These are phyloP conservation scores for Fusarium floridanum DNA, from an alignment of 2,329 filamentous ascomycete genomes.

Conservation along the genomic window DNA sequence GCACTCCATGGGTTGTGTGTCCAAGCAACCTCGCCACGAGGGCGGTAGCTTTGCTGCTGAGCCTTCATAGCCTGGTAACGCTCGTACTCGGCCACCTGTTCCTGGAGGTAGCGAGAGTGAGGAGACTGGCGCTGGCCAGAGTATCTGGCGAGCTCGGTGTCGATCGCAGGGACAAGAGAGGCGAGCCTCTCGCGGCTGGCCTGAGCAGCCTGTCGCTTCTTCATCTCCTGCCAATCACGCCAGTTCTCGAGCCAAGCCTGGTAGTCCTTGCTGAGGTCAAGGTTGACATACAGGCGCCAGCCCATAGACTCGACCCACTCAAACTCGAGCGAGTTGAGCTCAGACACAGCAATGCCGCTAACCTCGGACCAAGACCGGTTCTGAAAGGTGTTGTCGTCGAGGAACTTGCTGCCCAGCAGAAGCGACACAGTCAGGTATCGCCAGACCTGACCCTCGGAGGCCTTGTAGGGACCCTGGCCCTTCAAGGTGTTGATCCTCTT, in stretches of 20 bases:
- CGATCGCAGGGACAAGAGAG: constrained; percentile 62
- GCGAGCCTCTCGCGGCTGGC: constrained; percentile 64
- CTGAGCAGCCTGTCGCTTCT: constrained; percentile 65
- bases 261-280: constrained; percentile 80
- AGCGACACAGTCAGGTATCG: constrained; percentile 88
- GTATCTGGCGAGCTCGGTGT: constrained; percentile 57
- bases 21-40: constrained; percentile 60
- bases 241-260: constrained; percentile 73
- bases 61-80: constrained; percentile 61
- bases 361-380: constrained; percentile 98
- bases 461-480: constrained; percentile 64
- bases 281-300: constrained; percentile 89
- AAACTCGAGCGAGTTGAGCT: constrained; percentile 87
- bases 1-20: constrained; percentile 60
- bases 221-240: constrained; percentile 68
- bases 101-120: constrained; percentile 63
- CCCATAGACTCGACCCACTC: constrained; percentile 88
- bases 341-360: constrained; percentile 85
- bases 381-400: constrained; percentile 98
- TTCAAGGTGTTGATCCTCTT: constrained; percentile 84
- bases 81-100: constrained; percentile 68
- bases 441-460: constrained; percentile 81
- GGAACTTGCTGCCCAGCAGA: constrained; percentile 92
- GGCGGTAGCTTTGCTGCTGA: constrained; percentile 56
- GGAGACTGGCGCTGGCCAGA: constrained; percentile 54